Conservation (phyloP, 2,329 filamentous ascomycete genomes). For the Dryadomyces quercus-mongolicae region DNA sequence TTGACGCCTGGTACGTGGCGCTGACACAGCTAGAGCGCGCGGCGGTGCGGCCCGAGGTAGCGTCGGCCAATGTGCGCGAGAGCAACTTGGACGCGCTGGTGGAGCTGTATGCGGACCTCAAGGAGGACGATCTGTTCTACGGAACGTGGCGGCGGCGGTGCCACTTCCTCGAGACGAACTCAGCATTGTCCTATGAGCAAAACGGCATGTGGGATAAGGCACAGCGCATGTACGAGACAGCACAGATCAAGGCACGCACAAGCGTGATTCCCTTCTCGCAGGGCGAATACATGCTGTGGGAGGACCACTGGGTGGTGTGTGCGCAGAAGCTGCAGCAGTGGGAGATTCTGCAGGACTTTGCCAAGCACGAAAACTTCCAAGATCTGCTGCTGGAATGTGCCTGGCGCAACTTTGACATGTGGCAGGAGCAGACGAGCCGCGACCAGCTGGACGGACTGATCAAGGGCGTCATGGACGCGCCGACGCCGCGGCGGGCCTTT, state of each 20-base stretch:
- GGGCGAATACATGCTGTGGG: constrained; percentile 97
- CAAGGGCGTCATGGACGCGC: constrained; percentile 94
- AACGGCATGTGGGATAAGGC: constrained; percentile 99
- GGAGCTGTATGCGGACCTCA: constrained; percentile 77
- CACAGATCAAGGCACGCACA: constrained; percentile 92
- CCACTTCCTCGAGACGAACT: constrained; percentile 95
- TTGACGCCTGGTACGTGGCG: constrained; percentile 95
- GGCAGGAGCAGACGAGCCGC: constrained; percentile 74
- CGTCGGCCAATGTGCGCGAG: constrained; percentile 74
- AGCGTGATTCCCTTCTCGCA: constrained; percentile 94
- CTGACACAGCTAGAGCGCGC: constrained; percentile 82
- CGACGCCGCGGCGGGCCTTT: constrained; percentile 85
- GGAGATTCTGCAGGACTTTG: constrained; percentile 95
- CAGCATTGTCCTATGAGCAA: constrained; percentile 93
- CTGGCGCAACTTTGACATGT: constrained; percentile 92
- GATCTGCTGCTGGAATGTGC: constrained; percentile 90
- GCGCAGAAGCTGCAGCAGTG: constrained; percentile 98
- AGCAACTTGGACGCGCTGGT: constrained; percentile 95
- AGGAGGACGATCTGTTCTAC: constrained; percentile 96
- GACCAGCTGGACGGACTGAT: constrained; percentile 88
- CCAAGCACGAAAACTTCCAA: constrained; percentile 97
- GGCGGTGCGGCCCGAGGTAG: constrained; percentile 71
- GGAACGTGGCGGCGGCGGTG: constrained; percentile 92
- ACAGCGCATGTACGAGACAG: constrained; percentile 89
- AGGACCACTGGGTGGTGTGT: constrained; percentile 97